phyloP scores from a whole-genome alignment of 31 red algal species.

The Pterothamnion heteromorphum region DNA sequence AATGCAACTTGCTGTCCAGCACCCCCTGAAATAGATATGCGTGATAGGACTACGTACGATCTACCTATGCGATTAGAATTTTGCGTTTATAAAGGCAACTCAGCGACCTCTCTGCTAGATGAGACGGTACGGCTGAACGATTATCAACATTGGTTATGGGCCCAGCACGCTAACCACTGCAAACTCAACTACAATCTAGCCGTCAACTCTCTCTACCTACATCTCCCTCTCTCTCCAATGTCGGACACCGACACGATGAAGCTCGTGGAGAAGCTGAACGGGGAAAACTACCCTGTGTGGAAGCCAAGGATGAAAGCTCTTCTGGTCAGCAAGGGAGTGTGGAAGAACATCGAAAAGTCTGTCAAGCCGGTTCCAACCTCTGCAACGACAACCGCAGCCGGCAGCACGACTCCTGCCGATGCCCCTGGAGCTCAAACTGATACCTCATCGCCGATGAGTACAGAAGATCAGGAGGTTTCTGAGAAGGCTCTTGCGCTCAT shows the following conservation, averaged over 20 bases:
- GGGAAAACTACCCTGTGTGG: not conserved
- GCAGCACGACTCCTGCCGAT: no score
- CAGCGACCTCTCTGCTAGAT: no score
- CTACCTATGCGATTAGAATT: no score
- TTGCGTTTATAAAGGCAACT: no score
- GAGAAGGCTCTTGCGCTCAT: not conserved
- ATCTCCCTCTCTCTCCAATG: not conserved
- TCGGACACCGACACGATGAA: not conserved
- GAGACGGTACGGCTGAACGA: no score
- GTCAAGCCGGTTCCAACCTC: no score
- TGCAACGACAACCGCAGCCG: no score
- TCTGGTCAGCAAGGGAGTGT: not conserved
- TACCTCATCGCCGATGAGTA: not conserved
- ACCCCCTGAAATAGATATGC: no score
- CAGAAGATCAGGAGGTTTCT: not conserved
- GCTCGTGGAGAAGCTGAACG: not conserved
- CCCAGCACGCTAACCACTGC: not conserved
- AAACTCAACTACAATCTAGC: not conserved
- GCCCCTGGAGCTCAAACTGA: no score
- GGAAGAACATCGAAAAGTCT: no score
- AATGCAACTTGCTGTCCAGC: no score
- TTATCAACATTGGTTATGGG: conserved; percentile 41
- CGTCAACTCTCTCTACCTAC: not conserved
- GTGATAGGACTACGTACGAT: no score
- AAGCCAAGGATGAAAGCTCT: not conserved